phyloP scores from a whole-genome alignment of 768 basidiomycete genomes.

The Lepiota venenata region DNA sequence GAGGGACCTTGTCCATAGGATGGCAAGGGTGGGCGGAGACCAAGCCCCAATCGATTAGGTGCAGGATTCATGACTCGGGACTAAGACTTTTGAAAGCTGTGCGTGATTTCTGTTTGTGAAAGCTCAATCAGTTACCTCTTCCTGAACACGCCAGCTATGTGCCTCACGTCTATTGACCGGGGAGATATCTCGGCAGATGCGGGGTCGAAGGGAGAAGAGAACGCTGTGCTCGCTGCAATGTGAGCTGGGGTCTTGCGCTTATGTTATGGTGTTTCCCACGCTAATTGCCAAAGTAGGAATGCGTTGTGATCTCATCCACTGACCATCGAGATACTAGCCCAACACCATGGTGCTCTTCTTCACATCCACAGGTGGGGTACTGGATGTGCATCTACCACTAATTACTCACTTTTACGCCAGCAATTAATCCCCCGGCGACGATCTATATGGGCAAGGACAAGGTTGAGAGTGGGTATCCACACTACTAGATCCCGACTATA shows the following conservation, averaged over 20 bases:
- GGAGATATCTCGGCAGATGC: background rate
- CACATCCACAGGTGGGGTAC: slow-evolving; percentile 35
- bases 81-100: background rate
- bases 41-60: slow-evolving; percentile 82
- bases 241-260: slow-evolving; percentile 3
- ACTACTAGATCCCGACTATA: slow-evolving; percentile 10
- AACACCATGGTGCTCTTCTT: slow-evolving; percentile 50
- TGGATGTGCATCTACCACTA: background rate
- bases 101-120: background rate
- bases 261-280: slow-evolving; percentile 12
- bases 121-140: background rate
- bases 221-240: background rate
- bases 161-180: background rate
- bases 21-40: slow-evolving; percentile 83
- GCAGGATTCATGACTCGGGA: slow-evolving; percentile 43
- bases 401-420: slow-evolving; percentile 30
- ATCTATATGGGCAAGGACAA: slow-evolving; percentile 98
- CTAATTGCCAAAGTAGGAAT: slow-evolving; percentile 5
- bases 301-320: slow-evolving; percentile 4
- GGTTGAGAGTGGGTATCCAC: slow-evolving; percentile 70
- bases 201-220: background rate
- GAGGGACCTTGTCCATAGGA: slow-evolving; percentile 91
- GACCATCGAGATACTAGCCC: background rate
- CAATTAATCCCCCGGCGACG: slow-evolving; percentile 55
- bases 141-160: background rate